Evolutionary conservation across 169 alveolate species (phyloP), one percentile per base, ranked within the genome.

Genomic region (Cryptosporidium sp.): DNA sequence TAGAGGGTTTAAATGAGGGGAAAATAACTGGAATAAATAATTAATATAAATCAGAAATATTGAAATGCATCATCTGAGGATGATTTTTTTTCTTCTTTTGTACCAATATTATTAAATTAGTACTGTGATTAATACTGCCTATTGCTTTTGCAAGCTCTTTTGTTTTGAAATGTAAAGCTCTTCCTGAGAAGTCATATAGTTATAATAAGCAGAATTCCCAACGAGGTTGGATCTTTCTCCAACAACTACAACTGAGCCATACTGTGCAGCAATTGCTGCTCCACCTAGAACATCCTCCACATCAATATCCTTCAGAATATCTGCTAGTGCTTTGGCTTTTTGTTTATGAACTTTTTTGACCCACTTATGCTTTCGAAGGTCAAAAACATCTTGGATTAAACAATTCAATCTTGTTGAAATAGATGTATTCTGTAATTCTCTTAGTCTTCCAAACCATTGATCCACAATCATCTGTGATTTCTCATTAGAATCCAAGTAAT

Each of bases 201-300:
- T 91, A 61, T 93, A 93, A 85, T 94, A 92, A 70, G 96, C 86
- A 80, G 95, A 92, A 91, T 94, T 94, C 51, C 95, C 95, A 31
- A 94, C 94, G 53, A 95, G 91, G 73, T 96, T 95, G 68, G 94
- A 91, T 33, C 97, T 75, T 89, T 95, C 95, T 8, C 98, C 98
- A 37, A 96, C 97, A 10, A 95, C 95, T 35, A 95, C 97, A 37
- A 96, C 95, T 70, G 95, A 94, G 37, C 98, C 98, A 58, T 92
- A 94, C 91, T 96, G 98, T 31, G 98, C 98, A 26, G 97, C 96
- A 37, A 94, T 95, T 42, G 95, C 94, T 12, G 97, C 93, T 4
- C 98, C 98, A 3, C 98, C 98, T 85, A 95, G 73, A 45, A 94
- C 95, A 86, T 96, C 97, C 75, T 96, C 98, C 48, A 95, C 94